Conservation (phyloP, 805 yeast genomes). For the Starmerella floris region DNA sequence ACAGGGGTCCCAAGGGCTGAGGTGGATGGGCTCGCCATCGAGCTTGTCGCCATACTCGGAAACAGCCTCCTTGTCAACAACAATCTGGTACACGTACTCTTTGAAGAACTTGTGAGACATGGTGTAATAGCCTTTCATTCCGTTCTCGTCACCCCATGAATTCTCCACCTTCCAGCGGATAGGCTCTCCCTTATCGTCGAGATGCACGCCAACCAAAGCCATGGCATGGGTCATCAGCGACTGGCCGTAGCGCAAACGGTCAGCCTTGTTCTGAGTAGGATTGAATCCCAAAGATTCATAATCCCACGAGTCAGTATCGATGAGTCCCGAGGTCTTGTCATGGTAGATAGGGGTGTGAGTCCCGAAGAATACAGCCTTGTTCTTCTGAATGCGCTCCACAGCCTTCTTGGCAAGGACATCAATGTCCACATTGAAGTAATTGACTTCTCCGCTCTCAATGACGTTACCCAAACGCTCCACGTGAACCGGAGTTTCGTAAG, state of each 20-base stretch:
- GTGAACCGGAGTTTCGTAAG: constrained; percentile 46
- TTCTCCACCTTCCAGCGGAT: constrained; percentile 62
- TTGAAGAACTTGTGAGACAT: constrained; percentile 65
- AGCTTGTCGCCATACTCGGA: constrained; percentile 32
- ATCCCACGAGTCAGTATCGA: constrained; percentile 60
- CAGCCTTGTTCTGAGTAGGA: constrained; percentile 44
- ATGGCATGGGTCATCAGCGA: constrained; percentile 84
- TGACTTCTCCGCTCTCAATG: constrained; percentile 52
- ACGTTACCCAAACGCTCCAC: constrained; percentile 69
- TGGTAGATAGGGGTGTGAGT: constrained; percentile 75
- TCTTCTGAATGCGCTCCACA: constrained; percentile 51
- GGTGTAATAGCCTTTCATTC: constrained; percentile 52
- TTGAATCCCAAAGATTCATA: constrained; percentile 39
- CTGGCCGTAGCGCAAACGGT: constrained; percentile 55
- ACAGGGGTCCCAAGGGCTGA: constrained; percentile 71
- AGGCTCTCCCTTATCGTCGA: constrained; percentile 49
- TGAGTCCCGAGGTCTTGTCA: constrained; percentile 50
- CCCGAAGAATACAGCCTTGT: constrained; percentile 78
- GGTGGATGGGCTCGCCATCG: constrained; percentile 38
- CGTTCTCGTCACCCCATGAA: constrained; percentile 62
- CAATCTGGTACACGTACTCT: constrained; percentile 63
- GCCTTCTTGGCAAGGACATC: constrained; percentile 46
- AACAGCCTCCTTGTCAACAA: constrained; percentile 42
- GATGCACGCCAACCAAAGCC: constrained; percentile 70
- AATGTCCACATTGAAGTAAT: constrained; percentile 56